Conservation (phyloP, 257 asterid species). For the Cynanchum wilfordii region DNA sequence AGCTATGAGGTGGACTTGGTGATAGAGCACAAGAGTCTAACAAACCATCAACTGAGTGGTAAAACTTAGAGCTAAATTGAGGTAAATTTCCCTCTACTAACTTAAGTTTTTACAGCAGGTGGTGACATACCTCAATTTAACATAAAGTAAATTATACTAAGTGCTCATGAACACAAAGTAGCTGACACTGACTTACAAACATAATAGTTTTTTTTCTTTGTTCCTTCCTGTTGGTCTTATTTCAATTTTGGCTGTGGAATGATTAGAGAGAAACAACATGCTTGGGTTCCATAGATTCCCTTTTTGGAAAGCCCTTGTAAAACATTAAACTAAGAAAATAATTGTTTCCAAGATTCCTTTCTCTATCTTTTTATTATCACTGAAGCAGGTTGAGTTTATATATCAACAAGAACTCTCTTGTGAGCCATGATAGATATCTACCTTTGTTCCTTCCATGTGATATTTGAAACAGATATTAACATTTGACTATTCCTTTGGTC, state of each 20-base stretch:
- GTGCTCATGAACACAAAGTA: neutral
- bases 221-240: neutral
- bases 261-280: neutral
- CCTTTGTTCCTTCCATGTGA: neutral
- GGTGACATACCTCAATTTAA: too few relatives aligned
- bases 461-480: neutral
- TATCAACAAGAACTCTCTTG: neutral
- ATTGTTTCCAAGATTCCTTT: neutral
- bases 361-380: neutral
- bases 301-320: neutral
- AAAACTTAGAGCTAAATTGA: too few relatives aligned
- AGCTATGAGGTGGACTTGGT: too few relatives aligned
- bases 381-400: neutral
- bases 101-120: too few relatives aligned
- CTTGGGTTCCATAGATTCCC: neutral
- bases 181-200: neutral
- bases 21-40: too few relatives aligned
- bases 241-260: neutral
- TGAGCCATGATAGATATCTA: neutral
- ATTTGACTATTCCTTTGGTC: neutral
- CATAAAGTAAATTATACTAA: neutral
- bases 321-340: neutral
- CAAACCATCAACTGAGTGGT: too few relatives aligned
- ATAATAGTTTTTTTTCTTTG: neutral
- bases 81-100: too few relatives aligned